Conservation (phyloP, 1,139 yeast species). For the Arxiozyma slooffiae region DNA sequence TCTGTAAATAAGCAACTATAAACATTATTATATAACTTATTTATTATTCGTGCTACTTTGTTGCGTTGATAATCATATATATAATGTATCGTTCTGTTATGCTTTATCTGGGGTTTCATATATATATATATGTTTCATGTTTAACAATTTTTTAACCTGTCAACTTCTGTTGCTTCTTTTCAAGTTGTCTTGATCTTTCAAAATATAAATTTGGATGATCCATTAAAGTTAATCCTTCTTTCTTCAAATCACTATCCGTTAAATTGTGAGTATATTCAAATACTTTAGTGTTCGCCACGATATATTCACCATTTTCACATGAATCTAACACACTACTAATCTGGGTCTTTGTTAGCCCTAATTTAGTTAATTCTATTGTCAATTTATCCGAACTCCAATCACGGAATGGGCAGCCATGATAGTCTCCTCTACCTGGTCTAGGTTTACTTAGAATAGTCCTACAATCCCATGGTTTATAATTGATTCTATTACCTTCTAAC, state of each 20-base stretch:
- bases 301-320: slow-evolving; percentile 57
- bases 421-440: slow-evolving; percentile 60
- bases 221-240: slow-evolving; percentile 47
- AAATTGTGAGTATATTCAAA: slow-evolving; percentile 53
- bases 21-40: background rate
- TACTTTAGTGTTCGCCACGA: slow-evolving; percentile 82
- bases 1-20: slow-evolving; percentile 4
- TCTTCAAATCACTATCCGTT: slow-evolving; percentile 28
- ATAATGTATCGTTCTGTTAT: background rate
- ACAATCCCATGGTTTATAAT: slow-evolving; percentile 82
- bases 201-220: slow-evolving; percentile 84
- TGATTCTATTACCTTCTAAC: slow-evolving; percentile 77
- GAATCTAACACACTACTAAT: slow-evolving; percentile 56
- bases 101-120: too few relatives aligned
- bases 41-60: background rate
- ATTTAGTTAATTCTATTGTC: slow-evolving; percentile 42
- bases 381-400: slow-evolving; percentile 59
- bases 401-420: slow-evolving; percentile 90
- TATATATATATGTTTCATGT: too few relatives aligned
- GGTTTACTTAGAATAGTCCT: slow-evolving; percentile 64
- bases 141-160: too few relatives aligned
- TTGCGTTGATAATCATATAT: background rate
- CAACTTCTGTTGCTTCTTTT: slow-evolving; percentile 11
- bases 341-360: slow-evolving; percentile 63
- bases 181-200: slow-evolving; percentile 48